Percentiles rank a stretch among this genome's conserved stretches.
Evolutionary conservation across 2,329 filamentous ascomycete genomes (phyloP).

Genomic region (Clathrospora elynae): DNA sequence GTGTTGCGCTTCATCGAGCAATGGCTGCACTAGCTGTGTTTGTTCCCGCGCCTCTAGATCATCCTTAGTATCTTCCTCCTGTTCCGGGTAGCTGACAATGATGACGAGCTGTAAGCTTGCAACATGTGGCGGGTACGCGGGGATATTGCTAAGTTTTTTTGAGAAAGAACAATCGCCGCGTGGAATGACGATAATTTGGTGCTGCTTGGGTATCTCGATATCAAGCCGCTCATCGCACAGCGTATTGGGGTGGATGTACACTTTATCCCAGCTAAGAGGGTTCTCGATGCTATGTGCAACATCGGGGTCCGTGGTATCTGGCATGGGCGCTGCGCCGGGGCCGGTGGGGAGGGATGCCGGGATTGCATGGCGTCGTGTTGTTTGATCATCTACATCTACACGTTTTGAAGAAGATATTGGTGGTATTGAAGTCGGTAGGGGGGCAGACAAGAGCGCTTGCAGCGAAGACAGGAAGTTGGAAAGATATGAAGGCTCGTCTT

Average conservation of each 20-base stretch:
- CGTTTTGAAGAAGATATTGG: conserved; percentile 11
- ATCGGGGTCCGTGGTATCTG: conserved; percentile 58
- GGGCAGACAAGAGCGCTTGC: conserved; percentile 41
- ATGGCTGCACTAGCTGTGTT: conserved; percentile 61
- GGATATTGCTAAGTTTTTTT: conserved; percentile 83
- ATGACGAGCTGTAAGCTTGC: conserved; percentile 78
- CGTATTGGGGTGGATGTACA: conserved; percentile 71
- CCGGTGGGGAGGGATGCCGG: conserved; percentile 62
- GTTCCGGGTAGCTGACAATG: conserved; percentile 68
- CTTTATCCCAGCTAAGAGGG: conserved; percentile 69
- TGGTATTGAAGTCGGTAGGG: conserved; percentile 23
- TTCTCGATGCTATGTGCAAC: conserved; percentile 35
- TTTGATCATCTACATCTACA: conserved; percentile 13
- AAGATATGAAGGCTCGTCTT: conserved; percentile 39
- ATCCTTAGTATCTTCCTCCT: conserved; percentile 37
- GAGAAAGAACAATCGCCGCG: conserved; percentile 86
- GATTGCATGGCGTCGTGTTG: conserved; percentile 39
- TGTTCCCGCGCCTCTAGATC: background rate
- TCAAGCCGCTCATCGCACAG: conserved; percentile 67
- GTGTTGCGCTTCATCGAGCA: conserved; percentile 75
- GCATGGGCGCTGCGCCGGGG: conserved; percentile 70
- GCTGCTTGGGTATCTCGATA: conserved; percentile 54
- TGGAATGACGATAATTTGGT: conserved; percentile 81
- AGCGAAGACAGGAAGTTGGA: conserved; percentile 44
- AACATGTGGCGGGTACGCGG: conserved; percentile 68